Base-by-base conservation (phyloP, 306 rosid genomes). In the Spatholobus suberectus region DNA sequence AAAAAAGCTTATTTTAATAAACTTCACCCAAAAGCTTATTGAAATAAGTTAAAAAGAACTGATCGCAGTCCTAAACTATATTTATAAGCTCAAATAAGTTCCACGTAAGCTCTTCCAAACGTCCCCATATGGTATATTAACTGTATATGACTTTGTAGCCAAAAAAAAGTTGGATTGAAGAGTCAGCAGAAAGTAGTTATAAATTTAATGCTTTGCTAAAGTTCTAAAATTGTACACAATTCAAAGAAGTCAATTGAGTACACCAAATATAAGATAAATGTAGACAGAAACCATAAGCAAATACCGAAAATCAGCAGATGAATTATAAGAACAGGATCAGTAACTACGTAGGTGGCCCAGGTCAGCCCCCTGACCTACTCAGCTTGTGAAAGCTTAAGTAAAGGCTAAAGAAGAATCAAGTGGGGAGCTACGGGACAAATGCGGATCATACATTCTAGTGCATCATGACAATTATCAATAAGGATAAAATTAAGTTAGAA, bases 111-210 rank as follows among this genome's bases (percentile, higher is more conserved):
- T 46, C 52, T 46, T 46, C 52, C 52, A 14, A 47, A 47, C 54
- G 15, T 15, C 54, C 54, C 54, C 35, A 61, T 23, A 58, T 11
- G 2, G 40, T 27, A 20, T 61, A 61, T 58, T 14, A 61, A 61
- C 68, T 9, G 13, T 43, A 52, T 73, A 77, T 67, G 69, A 43
- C 65, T 52, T 18, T 47, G 54, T 74, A 71, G 12, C 62, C 11
- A 49, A 66, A 58, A 47, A 35, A 10, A 61, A 23, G 14, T 20
- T 37, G 43, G 14, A 35, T 34, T 14, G 10, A 20, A 62, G 40
- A 41, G 21, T 40, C 44, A 47, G 27, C 63, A 46, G 74, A 38
- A 74, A 12, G 9, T 35, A 34, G 20, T 63, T 29, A 14, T 34
- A 49, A 66, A 78, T 9, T 47, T 51, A 34, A 47, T 34, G 74